Evolutionary conservation across 176 grass and related monocot genomes (phyloP).

Genomic region (Oryza glaberrima): DNA sequence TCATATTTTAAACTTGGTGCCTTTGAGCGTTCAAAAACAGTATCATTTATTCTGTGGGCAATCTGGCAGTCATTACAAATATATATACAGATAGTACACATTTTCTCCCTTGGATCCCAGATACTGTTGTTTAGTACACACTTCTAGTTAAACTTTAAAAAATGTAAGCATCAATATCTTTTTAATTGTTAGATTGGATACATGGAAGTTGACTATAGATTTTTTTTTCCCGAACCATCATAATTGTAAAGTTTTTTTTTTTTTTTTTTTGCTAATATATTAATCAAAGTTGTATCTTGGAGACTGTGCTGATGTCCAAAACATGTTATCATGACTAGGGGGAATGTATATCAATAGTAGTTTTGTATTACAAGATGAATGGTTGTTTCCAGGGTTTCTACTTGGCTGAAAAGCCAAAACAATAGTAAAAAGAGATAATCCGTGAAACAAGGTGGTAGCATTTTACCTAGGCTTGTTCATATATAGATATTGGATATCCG

Average conservation of each 20-base stretch:
- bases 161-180: neutral
- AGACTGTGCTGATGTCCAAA: neutral
- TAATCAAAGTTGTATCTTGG: neutral
- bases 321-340: neutral
- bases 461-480: neutral
- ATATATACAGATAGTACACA: neutral
- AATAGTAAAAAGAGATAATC: neutral
- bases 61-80: neutral
- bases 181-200: neutral
- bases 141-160: neutral
- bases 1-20: neutral
- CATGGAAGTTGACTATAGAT: neutral
- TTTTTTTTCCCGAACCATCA: neutral
- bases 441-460: neutral
- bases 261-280: neutral
- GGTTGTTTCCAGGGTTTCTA: conserved; percentile 8
- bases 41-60: neutral
- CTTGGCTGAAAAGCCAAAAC: neutral
- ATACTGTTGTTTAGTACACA: neutral
- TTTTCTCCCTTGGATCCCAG: neutral
- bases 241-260: neutral
- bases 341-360: neutral
- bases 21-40: conserved; percentile 2
- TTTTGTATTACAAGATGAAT: conserved; percentile 6
- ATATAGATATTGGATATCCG: neutral